Evolutionary conservation across 345 rosid species (phyloP).

Genomic region (Lagerstroemia speciosa): DNA sequence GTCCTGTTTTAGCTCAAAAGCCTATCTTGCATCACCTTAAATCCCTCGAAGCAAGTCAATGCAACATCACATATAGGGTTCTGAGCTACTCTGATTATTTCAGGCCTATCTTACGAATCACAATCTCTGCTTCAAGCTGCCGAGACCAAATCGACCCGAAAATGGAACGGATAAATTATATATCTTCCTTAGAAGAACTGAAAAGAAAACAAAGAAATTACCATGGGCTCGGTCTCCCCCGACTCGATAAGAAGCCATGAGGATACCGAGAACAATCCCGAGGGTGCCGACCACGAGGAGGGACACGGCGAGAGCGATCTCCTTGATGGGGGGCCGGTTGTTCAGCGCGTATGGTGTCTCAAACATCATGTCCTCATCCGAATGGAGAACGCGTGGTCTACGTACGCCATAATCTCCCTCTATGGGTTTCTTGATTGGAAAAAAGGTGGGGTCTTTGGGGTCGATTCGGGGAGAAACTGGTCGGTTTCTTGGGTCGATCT

Average conservation of each 20-base stretch:
- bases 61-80: neutral
- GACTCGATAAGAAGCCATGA: slow-evolving; percentile 64
- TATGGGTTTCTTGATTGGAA: neutral
- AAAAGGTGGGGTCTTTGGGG: neutral
- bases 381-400: slow-evolving; percentile 92
- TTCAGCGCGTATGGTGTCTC: slow-evolving; percentile 51
- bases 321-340: slow-evolving; percentile 81
- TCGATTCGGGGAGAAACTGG: slow-evolving; percentile 1
- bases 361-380: slow-evolving; percentile 90
- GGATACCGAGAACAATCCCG: slow-evolving; percentile 57
- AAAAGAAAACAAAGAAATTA: slow-evolving; percentile 1
- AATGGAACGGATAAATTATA: neutral
- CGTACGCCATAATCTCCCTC: slow-evolving; percentile 71
- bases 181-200: neutral
- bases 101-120: neutral
- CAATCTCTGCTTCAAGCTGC: neutral
- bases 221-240: slow-evolving; percentile 94
- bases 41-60: neutral
- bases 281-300: slow-evolving; percentile 78
- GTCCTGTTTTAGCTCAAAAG: neutral
- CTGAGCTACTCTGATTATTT: neutral
- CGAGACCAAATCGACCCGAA: neutral
- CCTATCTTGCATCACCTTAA: neutral
- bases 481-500: too few species aligned
- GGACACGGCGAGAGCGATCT: slow-evolving; percentile 81